Evolutionary conservation across 805 yeast species (phyloP), one percentile per base, ranked within the genome.

Genomic region (Candida vartiovaarae): DNA sequence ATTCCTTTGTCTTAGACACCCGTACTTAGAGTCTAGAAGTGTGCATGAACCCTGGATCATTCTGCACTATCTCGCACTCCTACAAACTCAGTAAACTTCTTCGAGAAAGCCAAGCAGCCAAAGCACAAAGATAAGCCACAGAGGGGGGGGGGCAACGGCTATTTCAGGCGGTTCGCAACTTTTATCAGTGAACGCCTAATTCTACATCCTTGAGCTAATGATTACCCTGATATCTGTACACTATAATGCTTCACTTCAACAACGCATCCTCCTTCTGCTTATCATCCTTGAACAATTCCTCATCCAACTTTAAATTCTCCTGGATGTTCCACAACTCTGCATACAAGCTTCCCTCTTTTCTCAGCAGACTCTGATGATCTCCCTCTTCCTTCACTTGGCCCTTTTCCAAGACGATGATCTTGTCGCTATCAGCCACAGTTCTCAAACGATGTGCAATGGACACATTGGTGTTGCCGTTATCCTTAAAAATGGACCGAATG

Each of bases 371-470:
- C 32, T 66, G 62, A 61, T 93, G 99, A 0, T 80, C 78, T 32
- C 99, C 99, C 62, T 88, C 91, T 60, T 93, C 99, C 36, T 74
- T 78, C 11, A 93, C 95, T 5, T 61, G 46, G 7, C 99, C 99
- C 41, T 76, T 73, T 42, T 80, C 75, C 48, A 93, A 67, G 2
- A 91, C 97, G 49, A 93, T 85, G 55, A 93, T 93, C 67, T 86
- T 88, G 57, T 93, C 97, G 2, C 95, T 73, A 60, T 91, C 97
- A 9, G 96, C 95, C 42, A 93, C 85, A 0, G 98, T 93, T 60
- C 97, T 74, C 57, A 91, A 70, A 50, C 99, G 68, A 61, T 93
- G 99, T 0, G 99, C 99, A 63, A 93, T 89, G 53, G 89, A 85
- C 5, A 93, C 80, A 53, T 87, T 85, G 2, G 99, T 93, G 47